These are phyloP conservation scores for Arxiozyma slooffiae DNA, from an alignment of 1,139 yeast species.

Conservation along the genomic window DNA sequence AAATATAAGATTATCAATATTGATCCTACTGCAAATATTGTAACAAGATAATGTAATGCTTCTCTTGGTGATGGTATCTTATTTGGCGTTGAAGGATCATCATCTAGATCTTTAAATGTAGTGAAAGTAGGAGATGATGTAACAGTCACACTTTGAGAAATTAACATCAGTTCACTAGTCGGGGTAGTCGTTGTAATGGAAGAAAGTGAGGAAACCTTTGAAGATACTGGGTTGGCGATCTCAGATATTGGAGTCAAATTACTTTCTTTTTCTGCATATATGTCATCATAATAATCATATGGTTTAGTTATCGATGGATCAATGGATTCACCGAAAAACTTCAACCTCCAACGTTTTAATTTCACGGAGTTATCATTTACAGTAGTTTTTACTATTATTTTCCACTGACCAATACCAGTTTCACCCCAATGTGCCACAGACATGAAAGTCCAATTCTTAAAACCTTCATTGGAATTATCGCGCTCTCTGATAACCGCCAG, in stretches of 20 bases:
- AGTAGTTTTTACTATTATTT: constrained; percentile 47
- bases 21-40: constrained; percentile 52
- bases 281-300: constrained; percentile 33
- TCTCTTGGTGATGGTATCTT: constrained; percentile 17
- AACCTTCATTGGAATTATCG: constrained; percentile 54
- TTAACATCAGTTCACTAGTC: too few relatives aligned
- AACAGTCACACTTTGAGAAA: neutral
- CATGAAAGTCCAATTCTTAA: constrained; percentile 83
- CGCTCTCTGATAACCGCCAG: constrained; percentile 60
- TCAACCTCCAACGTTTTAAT: constrained; percentile 64
- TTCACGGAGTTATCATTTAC: constrained; percentile 37
- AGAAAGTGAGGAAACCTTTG: constrained; percentile 4
- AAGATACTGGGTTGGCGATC: constrained; percentile 1
- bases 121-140: constrained; percentile 2
- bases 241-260: neutral
- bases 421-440: constrained; percentile 99
- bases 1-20: constrained; percentile 44
- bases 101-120: neutral
- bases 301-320: constrained; percentile 52
- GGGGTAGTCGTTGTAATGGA: neutral
- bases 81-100: constrained; percentile 11
- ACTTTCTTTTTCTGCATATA: constrained; percentile 32
- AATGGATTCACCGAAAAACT: constrained; percentile 69
- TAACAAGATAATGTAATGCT: constrained; percentile 42
- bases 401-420: constrained; percentile 78